phyloP scores from a whole-genome alignment of 2,329 filamentous ascomycete species.

The Sclerotinia trifoliorum region DNA sequence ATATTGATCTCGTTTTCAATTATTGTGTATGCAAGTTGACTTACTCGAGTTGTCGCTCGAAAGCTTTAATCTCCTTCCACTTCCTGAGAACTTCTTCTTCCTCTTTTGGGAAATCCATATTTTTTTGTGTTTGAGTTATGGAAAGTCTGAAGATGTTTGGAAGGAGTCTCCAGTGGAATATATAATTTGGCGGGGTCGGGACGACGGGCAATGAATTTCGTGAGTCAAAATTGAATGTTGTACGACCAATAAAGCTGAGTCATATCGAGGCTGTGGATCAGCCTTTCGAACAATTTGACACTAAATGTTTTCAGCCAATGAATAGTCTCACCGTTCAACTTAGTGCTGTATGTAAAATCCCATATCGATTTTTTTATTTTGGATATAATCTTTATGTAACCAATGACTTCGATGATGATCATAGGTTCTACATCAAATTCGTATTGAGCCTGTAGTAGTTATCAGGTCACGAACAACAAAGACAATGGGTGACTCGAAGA shows the following conservation, averaged over 20 bases:
- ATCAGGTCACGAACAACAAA: not conserved
- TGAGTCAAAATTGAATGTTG: slow-evolving; percentile 12
- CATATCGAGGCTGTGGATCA: not conserved
- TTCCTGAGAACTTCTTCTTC: slow-evolving; percentile 17
- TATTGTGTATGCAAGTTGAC: not conserved
- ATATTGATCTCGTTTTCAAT: not conserved
- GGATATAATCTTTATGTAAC: not conserved
- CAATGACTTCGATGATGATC: not conserved
- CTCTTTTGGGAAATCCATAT: slow-evolving; percentile 18
- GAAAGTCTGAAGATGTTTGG: not conserved
- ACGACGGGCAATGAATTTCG: slow-evolving; percentile 6
- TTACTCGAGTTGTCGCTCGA: slow-evolving; percentile 20
- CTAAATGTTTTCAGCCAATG: not conserved
- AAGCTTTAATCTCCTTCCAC: slow-evolving; percentile 20
- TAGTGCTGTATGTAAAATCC: not conserved
- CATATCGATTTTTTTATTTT: not conserved
- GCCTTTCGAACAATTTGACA: not conserved
- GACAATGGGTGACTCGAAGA: not conserved
- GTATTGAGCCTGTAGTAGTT: not conserved
- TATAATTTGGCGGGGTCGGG: slow-evolving; percentile 11
- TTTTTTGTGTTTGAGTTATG: slow-evolving; percentile 7
- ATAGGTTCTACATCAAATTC: not conserved
- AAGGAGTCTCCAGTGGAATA: slow-evolving; percentile 1
- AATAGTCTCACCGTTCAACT: not conserved
- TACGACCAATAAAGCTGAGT: slow-evolving; percentile 6